Evolutionary conservation across 495 filamentous ascomycete genomes (phyloP), one percentile per base, ranked within the genome.

Genomic region (Pyrenopolyporus hunteri): DNA sequence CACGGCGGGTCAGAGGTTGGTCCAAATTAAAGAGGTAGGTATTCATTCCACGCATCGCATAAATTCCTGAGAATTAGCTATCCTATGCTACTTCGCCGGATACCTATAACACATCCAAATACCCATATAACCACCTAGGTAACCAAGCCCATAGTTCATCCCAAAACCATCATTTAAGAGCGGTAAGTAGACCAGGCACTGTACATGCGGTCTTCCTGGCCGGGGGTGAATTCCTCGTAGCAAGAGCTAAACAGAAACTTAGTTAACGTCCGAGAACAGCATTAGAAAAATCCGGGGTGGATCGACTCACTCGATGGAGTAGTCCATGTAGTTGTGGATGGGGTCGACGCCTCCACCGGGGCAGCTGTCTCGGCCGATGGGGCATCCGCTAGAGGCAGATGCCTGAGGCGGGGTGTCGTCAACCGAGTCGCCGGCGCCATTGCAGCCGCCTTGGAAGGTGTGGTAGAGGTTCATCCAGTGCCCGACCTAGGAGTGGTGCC

Each of bases 271-370:
- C 4, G 26, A 29, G 9, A 29, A 29, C 9, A 29, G 26, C 9
- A 6, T 10, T 44, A 26, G 36, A 31, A 9, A 5, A 37, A 11
- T 10, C 6, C n/a, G 23, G 28, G 3, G 31, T 26, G 23, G 23
- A n/a, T 20, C 9, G 32, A 77, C 70, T 71, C 67, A 80, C 75
- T 87, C 84, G 40, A 78, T 78, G 4, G 77, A 79, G 60, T 87
- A 87, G 67, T 88, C 85, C 83, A 88, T 87, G 65, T 77, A 86
- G 68, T 87, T 87, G 61, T 82, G 82, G 60, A 88, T 85, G 17
- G 85, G 80, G 68, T 86, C 85, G 9, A 77, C 28, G 3, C 81
- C 82, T 1, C 73, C 66, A 11, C 53, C 69, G 3, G 78, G 74
- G 75, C 85, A 88, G 33, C 73, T 80, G 56, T 85, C 80, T 35